Percentiles rank a stretch among this genome's conserved stretches.
These are phyloP conservation scores for Fusarium nelsonii DNA, from an alignment of 2,329 filamentous ascomycete species.

Conservation along the genomic window DNA sequence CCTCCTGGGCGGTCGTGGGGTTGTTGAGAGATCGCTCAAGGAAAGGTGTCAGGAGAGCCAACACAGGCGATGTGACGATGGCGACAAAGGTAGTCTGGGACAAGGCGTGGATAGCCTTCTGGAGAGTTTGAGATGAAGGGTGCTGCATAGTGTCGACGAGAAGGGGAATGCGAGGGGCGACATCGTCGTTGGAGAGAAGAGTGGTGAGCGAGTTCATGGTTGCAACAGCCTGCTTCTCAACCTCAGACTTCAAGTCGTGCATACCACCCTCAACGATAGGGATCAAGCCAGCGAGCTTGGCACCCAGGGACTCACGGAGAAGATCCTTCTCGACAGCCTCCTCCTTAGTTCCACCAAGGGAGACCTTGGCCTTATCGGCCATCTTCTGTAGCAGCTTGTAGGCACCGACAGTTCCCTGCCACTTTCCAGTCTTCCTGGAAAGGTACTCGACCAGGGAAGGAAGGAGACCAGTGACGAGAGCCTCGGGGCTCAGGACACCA, in stretches of 20 bases:
- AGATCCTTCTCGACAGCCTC: slow-evolving; percentile 90
- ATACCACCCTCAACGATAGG: slow-evolving; percentile 92
- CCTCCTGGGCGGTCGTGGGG: slow-evolving; percentile 90
- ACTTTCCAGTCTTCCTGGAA: slow-evolving; percentile 88
- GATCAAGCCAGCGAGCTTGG: slow-evolving; percentile 86
- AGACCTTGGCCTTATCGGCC: slow-evolving; percentile 93
- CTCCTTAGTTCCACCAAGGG: slow-evolving; percentile 81
- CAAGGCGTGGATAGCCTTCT: slow-evolving; percentile 96
- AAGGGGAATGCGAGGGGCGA: slow-evolving; percentile 89
- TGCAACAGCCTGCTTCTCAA: slow-evolving; percentile 88
- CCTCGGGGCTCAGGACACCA: slow-evolving; percentile 81
- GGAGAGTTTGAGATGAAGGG: slow-evolving; percentile 85
- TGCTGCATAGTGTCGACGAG: slow-evolving; percentile 96
- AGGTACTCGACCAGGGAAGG: slow-evolving; percentile 82
- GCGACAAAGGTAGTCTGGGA: slow-evolving; percentile 99
- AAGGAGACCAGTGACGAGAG: slow-evolving; percentile 84
- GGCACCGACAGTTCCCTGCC: slow-evolving; percentile 94
- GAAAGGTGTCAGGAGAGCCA: slow-evolving; percentile 93
- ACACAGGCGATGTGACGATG: slow-evolving; percentile 92
- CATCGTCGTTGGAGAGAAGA: slow-evolving; percentile 95
- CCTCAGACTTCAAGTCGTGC: slow-evolving; percentile 94
- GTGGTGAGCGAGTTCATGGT: slow-evolving; percentile 93
- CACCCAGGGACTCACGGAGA: slow-evolving; percentile 90
- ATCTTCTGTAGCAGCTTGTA: slow-evolving; percentile 89
- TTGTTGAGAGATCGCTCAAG: slow-evolving; percentile 95